Percentiles rank a stretch among this genome's conserved stretches.
These are phyloP conservation scores for Artemisia argyi DNA, from an alignment of 129 eudicot genomes.

Conservation along the genomic window DNA sequence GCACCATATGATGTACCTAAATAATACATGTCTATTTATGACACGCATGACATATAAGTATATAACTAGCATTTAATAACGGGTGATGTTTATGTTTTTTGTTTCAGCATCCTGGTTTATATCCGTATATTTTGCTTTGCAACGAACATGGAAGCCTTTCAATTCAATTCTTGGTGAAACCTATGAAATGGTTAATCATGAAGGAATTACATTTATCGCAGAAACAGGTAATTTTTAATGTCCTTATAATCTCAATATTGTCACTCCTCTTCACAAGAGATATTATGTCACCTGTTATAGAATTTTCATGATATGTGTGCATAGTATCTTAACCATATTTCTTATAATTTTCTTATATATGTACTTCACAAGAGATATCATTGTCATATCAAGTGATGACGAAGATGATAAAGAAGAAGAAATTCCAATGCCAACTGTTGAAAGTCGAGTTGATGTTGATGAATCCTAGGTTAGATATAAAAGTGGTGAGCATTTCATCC, in stretches of 20 bases:
- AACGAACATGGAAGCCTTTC: slow-evolving; percentile 99
- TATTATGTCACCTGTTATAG: background rate
- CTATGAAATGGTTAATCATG: slow-evolving; percentile 87
- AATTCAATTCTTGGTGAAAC: slow-evolving; percentile 99
- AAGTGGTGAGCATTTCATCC: no score
- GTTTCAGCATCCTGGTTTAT: slow-evolving; percentile 80
- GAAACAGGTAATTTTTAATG: slow-evolving; percentile 67
- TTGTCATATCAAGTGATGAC: no score
- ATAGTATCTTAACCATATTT: background rate
- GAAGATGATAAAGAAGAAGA: no score
- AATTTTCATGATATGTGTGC: background rate
- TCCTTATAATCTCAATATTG: background rate
- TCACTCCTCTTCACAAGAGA: background rate
- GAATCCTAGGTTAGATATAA: no score
- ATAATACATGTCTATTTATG: background rate
- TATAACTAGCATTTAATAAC: slow-evolving; percentile 10
- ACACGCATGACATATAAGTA: background rate
- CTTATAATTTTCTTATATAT: no score
- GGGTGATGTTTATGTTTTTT: slow-evolving; percentile 11
- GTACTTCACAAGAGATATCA: no score
- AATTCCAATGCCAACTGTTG: no score
- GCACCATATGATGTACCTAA: background rate
- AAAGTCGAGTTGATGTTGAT: no score
- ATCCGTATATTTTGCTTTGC: slow-evolving; percentile 78
- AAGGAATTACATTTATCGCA: slow-evolving; percentile 78